Conservation (phyloP, 768 basidiomycete species). For the Podaxis sp. region DNA sequence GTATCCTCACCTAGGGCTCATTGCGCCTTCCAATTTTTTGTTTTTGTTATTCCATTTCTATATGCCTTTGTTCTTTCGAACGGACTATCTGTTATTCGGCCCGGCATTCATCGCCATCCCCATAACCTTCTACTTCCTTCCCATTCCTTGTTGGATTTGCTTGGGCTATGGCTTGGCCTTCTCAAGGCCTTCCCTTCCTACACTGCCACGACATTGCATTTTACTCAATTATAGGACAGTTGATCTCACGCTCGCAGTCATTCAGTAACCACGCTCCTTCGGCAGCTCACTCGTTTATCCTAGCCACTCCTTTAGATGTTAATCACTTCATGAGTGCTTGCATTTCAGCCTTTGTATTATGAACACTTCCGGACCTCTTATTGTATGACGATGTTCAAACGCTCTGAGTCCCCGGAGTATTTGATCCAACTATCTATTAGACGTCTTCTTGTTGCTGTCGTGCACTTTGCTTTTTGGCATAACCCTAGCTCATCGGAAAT, state of each 20-base stretch:
- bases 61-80: background rate
- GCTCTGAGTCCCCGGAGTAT: background rate
- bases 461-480: background rate
- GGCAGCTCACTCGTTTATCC: background rate
- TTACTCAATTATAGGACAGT: too few species aligned
- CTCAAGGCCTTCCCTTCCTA: background rate
- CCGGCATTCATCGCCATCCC: background rate
- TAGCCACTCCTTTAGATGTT: background rate
- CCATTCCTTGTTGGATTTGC: background rate
- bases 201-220: background rate
- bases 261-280: background rate
- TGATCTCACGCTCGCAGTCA: background rate
- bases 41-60: background rate
- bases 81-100: background rate
- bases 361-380: background rate
- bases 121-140: background rate
- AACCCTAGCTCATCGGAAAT: background rate
- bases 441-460: background rate
- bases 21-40: background rate
- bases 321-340: background rate
- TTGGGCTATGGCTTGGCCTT: background rate
- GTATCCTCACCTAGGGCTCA: background rate
- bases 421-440: background rate
- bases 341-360: background rate
- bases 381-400: background rate